Evolutionary conservation across 371 early-diverging fungal genomes (phyloP).

Genomic region (Mortierella polycephala): DNA sequence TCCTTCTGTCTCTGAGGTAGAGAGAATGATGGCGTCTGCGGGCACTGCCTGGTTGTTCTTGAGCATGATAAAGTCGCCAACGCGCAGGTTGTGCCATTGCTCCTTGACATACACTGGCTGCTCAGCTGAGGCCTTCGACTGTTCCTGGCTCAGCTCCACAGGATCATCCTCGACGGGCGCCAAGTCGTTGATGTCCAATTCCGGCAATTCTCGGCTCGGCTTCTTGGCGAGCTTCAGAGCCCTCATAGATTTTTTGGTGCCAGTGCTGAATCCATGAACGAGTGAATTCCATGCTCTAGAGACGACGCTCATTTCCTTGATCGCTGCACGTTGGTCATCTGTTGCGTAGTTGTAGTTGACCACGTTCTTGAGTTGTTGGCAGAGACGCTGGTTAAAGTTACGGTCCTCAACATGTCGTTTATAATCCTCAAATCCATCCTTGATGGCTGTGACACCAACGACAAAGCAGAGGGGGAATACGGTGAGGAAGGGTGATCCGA

Average conservation of each 20-base stretch:
- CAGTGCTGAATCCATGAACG: conserved; percentile 9
- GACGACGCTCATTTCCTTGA: conserved; percentile 10
- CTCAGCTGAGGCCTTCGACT: neutral
- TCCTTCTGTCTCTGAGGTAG: conserved; percentile 78
- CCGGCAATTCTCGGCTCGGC: conserved; percentile 19
- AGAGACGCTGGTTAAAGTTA: conserved; percentile 79
- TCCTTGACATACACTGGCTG: conserved; percentile 57
- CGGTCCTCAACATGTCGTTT: conserved; percentile 92
- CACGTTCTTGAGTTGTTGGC: conserved; percentile 77
- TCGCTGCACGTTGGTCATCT: conserved; percentile 7
- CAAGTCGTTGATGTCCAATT: conserved; percentile 20
- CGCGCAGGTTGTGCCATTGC: conserved; percentile 80
- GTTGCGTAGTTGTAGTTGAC: conserved; percentile 77
- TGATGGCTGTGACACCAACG: conserved; percentile 89
- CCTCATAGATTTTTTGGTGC: conserved; percentile 14
- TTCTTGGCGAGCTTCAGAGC: conserved; percentile 21
- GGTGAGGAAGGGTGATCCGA: conserved; percentile 79
- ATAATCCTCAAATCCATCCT: conserved; percentile 97
- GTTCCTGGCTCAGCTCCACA: neutral
- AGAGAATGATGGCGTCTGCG: conserved; percentile 88
- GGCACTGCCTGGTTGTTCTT: conserved; percentile 89
- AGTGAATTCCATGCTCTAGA: conserved; percentile 21
- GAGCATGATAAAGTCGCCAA: conserved; percentile 92
- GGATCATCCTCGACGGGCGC: conserved; percentile 1
- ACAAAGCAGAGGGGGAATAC: conserved; percentile 91